These are phyloP conservation scores for Fraxinus albicans DNA, from an alignment of 305 asterid species.

Conservation along the genomic window DNA sequence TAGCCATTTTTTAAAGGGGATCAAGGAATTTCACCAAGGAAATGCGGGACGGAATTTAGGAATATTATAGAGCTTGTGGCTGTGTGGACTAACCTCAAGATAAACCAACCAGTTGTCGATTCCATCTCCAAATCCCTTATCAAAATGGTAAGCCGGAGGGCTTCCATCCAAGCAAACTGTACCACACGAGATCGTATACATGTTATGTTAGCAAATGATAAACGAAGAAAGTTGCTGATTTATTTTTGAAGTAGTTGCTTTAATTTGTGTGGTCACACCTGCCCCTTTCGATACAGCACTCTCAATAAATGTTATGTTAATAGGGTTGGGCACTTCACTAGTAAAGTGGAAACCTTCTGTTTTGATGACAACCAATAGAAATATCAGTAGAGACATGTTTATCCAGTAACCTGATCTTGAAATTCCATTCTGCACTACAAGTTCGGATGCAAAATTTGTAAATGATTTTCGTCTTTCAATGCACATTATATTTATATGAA, in stretches of 20 bases:
- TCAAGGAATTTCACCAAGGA: neutral
- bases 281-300: slow-evolving; percentile 33
- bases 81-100: slow-evolving; percentile 21
- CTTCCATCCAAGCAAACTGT: slow-evolving; percentile 47
- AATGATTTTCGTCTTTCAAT: neutral
- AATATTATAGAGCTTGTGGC: neutral
- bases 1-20: neutral
- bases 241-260: neutral
- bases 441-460: neutral
- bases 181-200: neutral
- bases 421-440: neutral
- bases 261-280: slow-evolving; percentile 13
- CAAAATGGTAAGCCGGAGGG: slow-evolving; percentile 32
- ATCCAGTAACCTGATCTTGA: slow-evolving; percentile 10
- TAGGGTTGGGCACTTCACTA: neutral
- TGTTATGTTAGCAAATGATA: neutral
- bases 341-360: neutral
- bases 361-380: neutral
- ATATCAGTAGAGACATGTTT: neutral
- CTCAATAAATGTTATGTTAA: slow-evolving; percentile 13
- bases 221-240: neutral
- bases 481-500: neutral
- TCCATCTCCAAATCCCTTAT: slow-evolving; percentile 32
- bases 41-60: neutral
- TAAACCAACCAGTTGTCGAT: slow-evolving; percentile 28